Evolutionary conservation across 495 filamentous ascomycete species (phyloP), one percentile per base, ranked within the genome.

Genomic region (Diplogelasinospora grovesii): DNA sequence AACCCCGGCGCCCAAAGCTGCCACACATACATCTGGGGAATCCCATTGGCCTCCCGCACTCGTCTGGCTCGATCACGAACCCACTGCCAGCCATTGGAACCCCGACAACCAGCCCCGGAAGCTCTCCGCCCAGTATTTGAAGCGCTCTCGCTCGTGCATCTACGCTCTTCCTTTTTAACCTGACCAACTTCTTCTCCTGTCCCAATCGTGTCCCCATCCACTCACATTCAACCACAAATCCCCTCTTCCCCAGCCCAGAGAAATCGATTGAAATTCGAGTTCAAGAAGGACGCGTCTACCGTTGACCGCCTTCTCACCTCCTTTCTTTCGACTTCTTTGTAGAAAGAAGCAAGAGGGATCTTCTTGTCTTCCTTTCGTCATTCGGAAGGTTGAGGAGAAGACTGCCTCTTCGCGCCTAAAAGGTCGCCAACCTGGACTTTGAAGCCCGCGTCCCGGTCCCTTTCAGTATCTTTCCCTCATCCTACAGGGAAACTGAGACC

Each of bases 341-440:
- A 63, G 59, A 68, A 65, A 77, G 77, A 76, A 82, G 77, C 79
- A 74, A 81, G 76, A 81, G 76, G 73, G 73, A 78, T 86, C 85
- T 89, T 90, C 86, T 89, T 88, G 82, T 88, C 80, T 85, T 79
- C 81, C 81, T 88, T 87, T 90, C 85, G 86, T 78, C 73, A 73
- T 77, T 86, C 86, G 86, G 82, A 84, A 90, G 86, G 84, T 80
- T 52, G 81, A 86, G 79, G 81, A 89, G 88, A 86, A 87, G 75
- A 79, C 47, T 55, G 59, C 78, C 81, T 78, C 78, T 78, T 71
- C 63, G 64, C 60, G 65, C 70, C 59, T 48, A 40, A 67, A 79
- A 81, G 75, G 78, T 81, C 79, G 90, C 72, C 87, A 97, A 90
- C 73, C 90, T 97, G 89, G 90, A 95, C 83, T 96, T 94, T 88